phyloP scores from a whole-genome alignment of 257 asterid species.

The Capsicum baccatum region DNA sequence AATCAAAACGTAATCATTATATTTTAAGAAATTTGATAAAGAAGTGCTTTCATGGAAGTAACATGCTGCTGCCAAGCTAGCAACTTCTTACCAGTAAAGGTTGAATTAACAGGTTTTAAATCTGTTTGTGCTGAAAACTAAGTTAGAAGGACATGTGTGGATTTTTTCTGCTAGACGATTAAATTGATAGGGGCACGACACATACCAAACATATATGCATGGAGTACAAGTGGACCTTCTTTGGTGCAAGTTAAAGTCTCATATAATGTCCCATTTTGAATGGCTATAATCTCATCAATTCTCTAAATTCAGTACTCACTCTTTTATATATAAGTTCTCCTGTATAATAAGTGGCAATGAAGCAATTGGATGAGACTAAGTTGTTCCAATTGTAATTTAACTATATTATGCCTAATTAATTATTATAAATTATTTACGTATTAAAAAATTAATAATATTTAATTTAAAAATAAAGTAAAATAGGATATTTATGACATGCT shows the following conservation, averaged over 20 bases:
- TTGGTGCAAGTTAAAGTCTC: neutral
- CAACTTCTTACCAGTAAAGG: conserved; percentile 15
- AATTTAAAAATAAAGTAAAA: too few species aligned
- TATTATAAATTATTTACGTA: too few species aligned
- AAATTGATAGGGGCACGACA: neutral
- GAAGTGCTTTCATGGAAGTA: conserved; percentile 28
- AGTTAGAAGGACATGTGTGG: neutral
- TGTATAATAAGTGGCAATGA: too few species aligned
- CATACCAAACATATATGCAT: neutral
- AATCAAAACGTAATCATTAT: neutral
- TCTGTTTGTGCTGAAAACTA: conserved; percentile 2
- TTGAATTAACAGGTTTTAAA: neutral
- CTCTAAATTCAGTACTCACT: neutral
- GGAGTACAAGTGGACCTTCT: neutral
- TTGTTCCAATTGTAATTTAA: too few species aligned
- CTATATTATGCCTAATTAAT: too few species aligned
- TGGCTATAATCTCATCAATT: neutral
- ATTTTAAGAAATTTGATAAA: conserved; percentile 12
- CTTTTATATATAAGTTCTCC: neutral
- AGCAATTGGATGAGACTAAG: too few species aligned
- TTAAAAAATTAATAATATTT: too few species aligned
- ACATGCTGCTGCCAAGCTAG: neutral
- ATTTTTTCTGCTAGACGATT: neutral
- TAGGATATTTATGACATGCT: too few species aligned
- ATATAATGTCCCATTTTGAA: neutral